Evolutionary conservation across 345 rosid genomes (phyloP).

Genomic region (Populus davidiana): DNA sequence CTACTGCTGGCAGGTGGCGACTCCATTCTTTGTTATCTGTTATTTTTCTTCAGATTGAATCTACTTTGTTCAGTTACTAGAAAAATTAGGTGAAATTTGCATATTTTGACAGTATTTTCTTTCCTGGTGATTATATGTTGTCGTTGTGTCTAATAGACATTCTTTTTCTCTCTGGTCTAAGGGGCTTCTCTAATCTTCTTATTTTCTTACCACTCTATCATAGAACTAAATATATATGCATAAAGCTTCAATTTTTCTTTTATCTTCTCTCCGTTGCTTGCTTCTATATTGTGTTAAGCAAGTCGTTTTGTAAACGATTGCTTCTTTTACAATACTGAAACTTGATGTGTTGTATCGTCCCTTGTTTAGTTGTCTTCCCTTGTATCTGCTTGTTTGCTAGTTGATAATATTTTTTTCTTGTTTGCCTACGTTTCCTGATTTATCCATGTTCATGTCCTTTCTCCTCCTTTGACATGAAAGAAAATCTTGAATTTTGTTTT

Average conservation of each 20-base stretch:
- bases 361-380: neutral
- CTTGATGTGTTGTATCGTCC: neutral
- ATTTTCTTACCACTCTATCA: neutral
- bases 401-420: neutral
- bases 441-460: neutral
- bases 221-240: neutral
- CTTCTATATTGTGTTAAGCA: neutral
- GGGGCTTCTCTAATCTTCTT: neutral
- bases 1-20: conserved; percentile 54
- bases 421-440: neutral
- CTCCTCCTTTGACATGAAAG: neutral
- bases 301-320: neutral
- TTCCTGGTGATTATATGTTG: neutral
- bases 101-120: neutral
- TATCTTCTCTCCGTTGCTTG: neutral
- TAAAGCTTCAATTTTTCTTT: neutral
- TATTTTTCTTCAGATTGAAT: neutral
- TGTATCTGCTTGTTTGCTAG: neutral
- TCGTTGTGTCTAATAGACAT: neutral
- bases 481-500: neutral
- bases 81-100: conserved; percentile 1
- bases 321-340: neutral
- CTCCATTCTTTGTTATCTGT: neutral
- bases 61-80: conserved; percentile 7
- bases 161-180: neutral